phyloP scores from a whole-genome alignment of 2,329 filamentous ascomycete species.

The Clarireedia homoeocarpa region DNA sequence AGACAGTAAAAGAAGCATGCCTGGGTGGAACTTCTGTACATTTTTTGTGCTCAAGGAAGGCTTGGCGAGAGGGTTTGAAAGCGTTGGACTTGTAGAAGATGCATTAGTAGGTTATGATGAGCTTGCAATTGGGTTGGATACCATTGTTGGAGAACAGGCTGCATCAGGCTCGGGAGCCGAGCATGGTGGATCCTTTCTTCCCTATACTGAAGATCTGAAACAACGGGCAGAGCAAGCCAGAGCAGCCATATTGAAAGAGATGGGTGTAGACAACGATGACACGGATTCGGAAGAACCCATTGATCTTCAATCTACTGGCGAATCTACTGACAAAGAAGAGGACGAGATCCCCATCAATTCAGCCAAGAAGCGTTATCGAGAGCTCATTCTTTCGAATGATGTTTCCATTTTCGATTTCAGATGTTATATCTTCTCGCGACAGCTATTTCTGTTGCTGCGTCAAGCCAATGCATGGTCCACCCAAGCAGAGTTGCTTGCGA shows the following conservation, averaged over 20 bases:
- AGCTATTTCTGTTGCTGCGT: slow-evolving; percentile 73
- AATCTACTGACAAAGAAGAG: slow-evolving; percentile 30
- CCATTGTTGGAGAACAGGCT: slow-evolving; percentile 68
- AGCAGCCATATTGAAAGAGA: slow-evolving; percentile 32
- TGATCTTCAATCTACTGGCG: slow-evolving; percentile 41
- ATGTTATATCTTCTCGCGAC: slow-evolving; percentile 86
- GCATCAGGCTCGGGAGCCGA: slow-evolving; percentile 50
- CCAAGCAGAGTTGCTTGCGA: slow-evolving; percentile 52
- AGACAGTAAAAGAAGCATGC: slow-evolving; percentile 75
- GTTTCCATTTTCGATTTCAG: slow-evolving; percentile 95
- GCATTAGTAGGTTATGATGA: slow-evolving; percentile 93
- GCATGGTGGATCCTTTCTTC: slow-evolving; percentile 64
- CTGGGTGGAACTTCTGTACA: slow-evolving; percentile 98
- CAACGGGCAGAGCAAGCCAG: slow-evolving; percentile 47
- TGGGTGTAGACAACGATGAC: slow-evolving; percentile 32
- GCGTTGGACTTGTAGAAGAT: slow-evolving; percentile 91
- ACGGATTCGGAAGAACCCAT: slow-evolving; percentile 35
- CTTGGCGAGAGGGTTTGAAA: slow-evolving; percentile 87
- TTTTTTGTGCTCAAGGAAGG: slow-evolving; percentile 98
- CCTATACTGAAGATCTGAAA: slow-evolving; percentile 67
- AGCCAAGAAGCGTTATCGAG: slow-evolving; percentile 74
- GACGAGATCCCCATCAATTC: slow-evolving; percentile 55
- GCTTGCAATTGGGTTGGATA: slow-evolving; percentile 78
- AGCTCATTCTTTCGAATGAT: slow-evolving; percentile 87
- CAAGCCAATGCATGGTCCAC: slow-evolving; percentile 68